Evolutionary conservation across 352 stramenopile species (phyloP).

Genomic region (Pythium myriotylum): DNA sequence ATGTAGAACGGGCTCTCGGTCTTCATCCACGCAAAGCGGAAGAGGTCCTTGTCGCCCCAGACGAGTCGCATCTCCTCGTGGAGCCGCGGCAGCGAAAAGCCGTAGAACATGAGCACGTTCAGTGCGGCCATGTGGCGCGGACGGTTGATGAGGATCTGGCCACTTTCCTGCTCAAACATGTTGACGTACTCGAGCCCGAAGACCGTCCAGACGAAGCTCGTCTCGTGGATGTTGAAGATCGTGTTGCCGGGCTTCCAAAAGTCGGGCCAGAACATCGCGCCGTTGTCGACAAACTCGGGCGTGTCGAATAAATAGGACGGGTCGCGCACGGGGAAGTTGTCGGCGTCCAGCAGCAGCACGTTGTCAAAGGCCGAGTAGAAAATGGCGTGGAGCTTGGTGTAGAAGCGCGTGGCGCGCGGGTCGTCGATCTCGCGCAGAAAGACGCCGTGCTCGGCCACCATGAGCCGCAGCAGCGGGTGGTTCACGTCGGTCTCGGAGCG

Average conservation of each 20-base stretch:
- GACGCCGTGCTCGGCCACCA: slow-evolving; percentile 46
- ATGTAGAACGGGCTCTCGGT: slow-evolving; percentile 35
- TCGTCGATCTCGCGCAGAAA: slow-evolving; percentile 73
- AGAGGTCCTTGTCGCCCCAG: slow-evolving; percentile 77
- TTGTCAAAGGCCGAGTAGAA: slow-evolving; percentile 79
- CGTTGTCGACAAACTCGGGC: slow-evolving; percentile 40
- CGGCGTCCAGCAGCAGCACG: slow-evolving; percentile 72
- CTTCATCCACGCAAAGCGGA: slow-evolving; percentile 60
- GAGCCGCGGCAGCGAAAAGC: slow-evolving; percentile 35
- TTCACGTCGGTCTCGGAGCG: slow-evolving; percentile 44
- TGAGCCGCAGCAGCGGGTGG: slow-evolving; percentile 49
- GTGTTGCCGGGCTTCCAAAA: slow-evolving; percentile 74
- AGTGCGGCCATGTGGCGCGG: slow-evolving; percentile 44
- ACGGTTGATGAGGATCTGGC: slow-evolving; percentile 71
- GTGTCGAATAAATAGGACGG: slow-evolving; percentile 69
- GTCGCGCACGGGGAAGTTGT: slow-evolving; percentile 73
- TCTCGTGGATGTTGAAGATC: slow-evolving; percentile 79
- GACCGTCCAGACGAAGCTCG: slow-evolving; percentile 75
- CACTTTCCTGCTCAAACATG: slow-evolving; percentile 83
- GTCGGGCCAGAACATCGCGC: slow-evolving; percentile 82
- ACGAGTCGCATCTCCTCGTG: slow-evolving; percentile 59
- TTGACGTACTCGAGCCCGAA: slow-evolving; percentile 58
- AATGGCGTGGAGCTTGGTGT: slow-evolving; percentile 78
- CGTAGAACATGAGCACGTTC: slow-evolving; percentile 76
- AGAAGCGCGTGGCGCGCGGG: slow-evolving; percentile 52